Evolutionary conservation across 148 eudicot genomes (phyloP).

Genomic region (Fagopyrum tataricum): DNA sequence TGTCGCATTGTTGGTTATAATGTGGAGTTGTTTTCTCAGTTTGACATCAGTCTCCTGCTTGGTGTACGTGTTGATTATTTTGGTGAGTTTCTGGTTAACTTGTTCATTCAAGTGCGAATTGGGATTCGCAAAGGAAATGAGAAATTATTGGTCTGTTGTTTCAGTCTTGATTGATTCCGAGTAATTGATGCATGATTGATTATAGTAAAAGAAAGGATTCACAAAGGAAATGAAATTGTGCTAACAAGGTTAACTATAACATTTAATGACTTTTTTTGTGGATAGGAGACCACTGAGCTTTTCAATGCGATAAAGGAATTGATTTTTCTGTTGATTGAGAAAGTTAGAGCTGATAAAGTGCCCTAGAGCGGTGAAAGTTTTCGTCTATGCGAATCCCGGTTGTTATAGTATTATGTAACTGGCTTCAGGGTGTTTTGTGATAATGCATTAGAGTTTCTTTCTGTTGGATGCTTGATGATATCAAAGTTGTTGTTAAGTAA

Average conservation of each 20-base stretch:
- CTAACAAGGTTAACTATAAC: background rate
- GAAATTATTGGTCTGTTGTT: background rate
- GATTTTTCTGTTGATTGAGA: background rate
- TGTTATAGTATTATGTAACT: background rate
- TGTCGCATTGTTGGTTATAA: slow-evolving; percentile 72
- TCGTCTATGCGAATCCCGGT: background rate
- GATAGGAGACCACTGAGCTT: background rate
- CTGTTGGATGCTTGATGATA: background rate
- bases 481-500: background rate
- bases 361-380: background rate
- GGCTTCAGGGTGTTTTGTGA: background rate
- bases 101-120: background rate
- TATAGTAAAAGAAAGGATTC: background rate
- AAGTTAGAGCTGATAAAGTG: background rate
- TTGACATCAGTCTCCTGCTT: slow-evolving; percentile 94
- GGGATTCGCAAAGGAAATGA: too few species aligned
- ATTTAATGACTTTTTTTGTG: background rate
- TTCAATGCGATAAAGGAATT: background rate
- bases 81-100: slow-evolving; percentile 35
- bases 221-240: background rate
- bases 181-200: background rate
- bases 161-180: background rate
- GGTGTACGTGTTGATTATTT: slow-evolving; percentile 65
- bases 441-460: background rate
- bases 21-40: slow-evolving; percentile 98